Percentiles rank a stretch among this genome's conserved stretches.
Evolutionary conservation across 805 yeast genomes (phyloP).

Genomic region (Cyberlindnera amylophila): DNA sequence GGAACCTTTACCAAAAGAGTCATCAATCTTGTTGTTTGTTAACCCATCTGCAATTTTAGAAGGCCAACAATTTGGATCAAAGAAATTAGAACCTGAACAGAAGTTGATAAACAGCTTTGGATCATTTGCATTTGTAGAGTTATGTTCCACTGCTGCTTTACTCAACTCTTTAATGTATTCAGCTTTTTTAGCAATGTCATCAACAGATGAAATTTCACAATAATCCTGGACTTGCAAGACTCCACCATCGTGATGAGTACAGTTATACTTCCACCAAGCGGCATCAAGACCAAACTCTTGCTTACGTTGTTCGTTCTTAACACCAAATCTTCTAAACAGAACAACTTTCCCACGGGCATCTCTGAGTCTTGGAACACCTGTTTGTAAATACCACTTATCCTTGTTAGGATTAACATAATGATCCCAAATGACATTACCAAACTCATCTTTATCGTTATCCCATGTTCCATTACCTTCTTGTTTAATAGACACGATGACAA

Average conservation of each 20-base stretch:
- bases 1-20: constrained; percentile 48
- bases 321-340: constrained; percentile 70
- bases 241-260: constrained; percentile 63
- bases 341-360: constrained; percentile 65
- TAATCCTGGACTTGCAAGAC: constrained; percentile 65
- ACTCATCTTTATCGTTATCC: constrained; percentile 61
- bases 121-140: constrained; percentile 38
- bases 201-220: constrained; percentile 54
- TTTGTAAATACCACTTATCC: constrained; percentile 57
- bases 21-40: constrained; percentile 39
- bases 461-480: constrained; percentile 70
- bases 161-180: constrained; percentile 54
- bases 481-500: constrained; percentile 64
- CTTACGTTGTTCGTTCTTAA: constrained; percentile 40
- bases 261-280: constrained; percentile 60
- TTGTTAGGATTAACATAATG: constrained; percentile 45
- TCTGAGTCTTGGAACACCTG: constrained; percentile 52
- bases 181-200: constrained; percentile 55
- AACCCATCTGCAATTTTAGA: constrained; percentile 55
- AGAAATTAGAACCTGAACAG: constrained; percentile 70
- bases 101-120: constrained; percentile 66
- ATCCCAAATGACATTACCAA: constrained; percentile 58
- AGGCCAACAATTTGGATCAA: constrained; percentile 74
- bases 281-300: constrained; percentile 64
- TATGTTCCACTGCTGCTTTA: constrained; percentile 48